Base-by-base conservation (phyloP, 768 basidiomycete genomes). In the Termitomyces titanicus region DNA sequence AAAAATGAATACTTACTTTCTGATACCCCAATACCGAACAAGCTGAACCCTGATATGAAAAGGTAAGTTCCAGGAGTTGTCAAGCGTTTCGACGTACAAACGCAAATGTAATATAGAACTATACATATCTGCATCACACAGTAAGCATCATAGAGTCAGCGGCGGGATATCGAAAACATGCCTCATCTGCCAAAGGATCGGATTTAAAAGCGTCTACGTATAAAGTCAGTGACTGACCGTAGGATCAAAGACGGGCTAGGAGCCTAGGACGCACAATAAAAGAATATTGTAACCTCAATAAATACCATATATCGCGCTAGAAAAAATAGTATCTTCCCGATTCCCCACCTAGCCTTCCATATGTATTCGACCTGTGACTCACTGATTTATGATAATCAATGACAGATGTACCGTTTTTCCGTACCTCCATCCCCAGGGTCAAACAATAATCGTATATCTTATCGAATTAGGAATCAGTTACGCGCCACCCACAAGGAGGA, bases 331-430 rank as follows among this genome's bases (percentile, higher is more conserved):
- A 63, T 43, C 39, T 66, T 70, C 10, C 51, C 62, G 22, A 61
- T 20, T 15, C 59, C 63, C 65, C 64, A 65, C 29, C 45, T 54
- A 4, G 64, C 46, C 18, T 61, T 53, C 68, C 68, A 70, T 20
- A 70, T 53, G 29, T 60, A 52, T 27, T 59, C 51, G 43, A 66
- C 56, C 62, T 69, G n/a, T n/a, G n/a, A n/a, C n/a, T n/a, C n/a
- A n/a, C n/a, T n/a, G n/a, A n/a, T n/a, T n/a, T n/a, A n/a, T n/a
- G n/a, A n/a, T n/a, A n/a, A n/a, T 31, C 3, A 47, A 34, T 15
- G 29, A 39, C 22, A 10, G 10, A 17, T 45, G 9, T 15, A 25
- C 25, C 9, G 1, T 39, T 29, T 1, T 25, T 53, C 17, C 20
- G 17, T 54, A 34, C 58, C 45, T 59, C 58, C 39, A n/a, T n/a